Evolutionary conservation across 768 basidiomycete species (phyloP), one percentile per base, ranked within the genome.

Genomic region (Lyophyllum shimeji): DNA sequence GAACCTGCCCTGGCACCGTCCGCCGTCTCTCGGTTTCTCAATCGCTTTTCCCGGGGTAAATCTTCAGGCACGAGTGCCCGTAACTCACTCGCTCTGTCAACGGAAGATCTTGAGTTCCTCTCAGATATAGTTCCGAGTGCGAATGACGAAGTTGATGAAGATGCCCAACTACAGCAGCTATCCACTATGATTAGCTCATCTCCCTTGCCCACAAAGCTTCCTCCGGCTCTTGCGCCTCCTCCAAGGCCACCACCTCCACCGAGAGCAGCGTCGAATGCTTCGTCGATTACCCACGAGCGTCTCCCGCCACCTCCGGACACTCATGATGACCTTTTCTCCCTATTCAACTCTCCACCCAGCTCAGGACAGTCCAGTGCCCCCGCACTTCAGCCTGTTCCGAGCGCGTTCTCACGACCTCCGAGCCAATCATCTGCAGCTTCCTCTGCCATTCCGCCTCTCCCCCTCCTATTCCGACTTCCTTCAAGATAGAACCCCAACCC

Each of bases 101-200:
- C 82, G 1, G 85, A 90, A 55, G 94, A 96, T 67, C 76, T 96
- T 25, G 87, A 92, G 60, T 95, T 89, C 65, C 76, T 96, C 18
- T 83, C 82, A 31, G 89, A 86, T 66, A 79, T 82, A 53, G 87
- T 82, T 9, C 86, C 87, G 3, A 81, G 79, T 59, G 78, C 76
- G 11, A 66, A 61, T 47, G 82, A 83, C 53, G 76, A 71, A 15
- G 65, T 70, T 17, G 69, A 72, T 27, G 67, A 74, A 12, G 69
- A 64, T 21, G 55, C 59, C 37, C 65, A 72, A 34, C 58, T 80
- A 18, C 70, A 69, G 53, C 71, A 69, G 17, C 65, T 85, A 17
- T 71, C 75, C 24, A 69, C 64, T 54, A 72, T 78, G 69, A 71
- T 78, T 21, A 70, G 70, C 51, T 72, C 81, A 15, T 67, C 79